Percentiles rank a stretch among this genome's conserved stretches.
phyloP scores from a whole-genome alignment of 768 basidiomycete genomes.

The Tulasnella sp. region DNA sequence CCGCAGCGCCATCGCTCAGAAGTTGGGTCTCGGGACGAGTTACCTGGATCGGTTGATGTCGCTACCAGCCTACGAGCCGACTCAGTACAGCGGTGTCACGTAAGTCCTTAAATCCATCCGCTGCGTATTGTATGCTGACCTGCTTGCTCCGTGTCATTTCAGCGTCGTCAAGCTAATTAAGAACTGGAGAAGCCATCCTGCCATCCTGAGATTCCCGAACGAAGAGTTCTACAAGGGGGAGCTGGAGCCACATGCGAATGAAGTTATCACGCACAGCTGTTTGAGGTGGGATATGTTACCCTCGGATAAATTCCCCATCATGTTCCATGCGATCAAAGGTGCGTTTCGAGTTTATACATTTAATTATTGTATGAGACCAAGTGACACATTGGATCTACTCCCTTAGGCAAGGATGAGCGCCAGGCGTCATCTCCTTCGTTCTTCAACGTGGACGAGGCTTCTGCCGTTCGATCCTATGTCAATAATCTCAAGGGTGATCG shows the following conservation, averaged over 20 bases:
- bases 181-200: conserved; percentile 47
- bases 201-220: conserved; percentile 48
- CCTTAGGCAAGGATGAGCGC: conserved; percentile 5
- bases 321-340: conserved; percentile 28
- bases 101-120: conserved; percentile 12
- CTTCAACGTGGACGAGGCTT: conserved; percentile 17
- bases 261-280: conserved; percentile 23
- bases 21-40: conserved; percentile 27
- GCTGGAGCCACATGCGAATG: conserved; percentile 27
- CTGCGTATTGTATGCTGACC: neutral
- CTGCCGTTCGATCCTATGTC: conserved; percentile 10
- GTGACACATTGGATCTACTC: too few species aligned
- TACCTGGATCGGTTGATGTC: conserved; percentile 31
- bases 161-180: conserved; percentile 49
- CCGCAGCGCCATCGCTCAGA: conserved; percentile 23
- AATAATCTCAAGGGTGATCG: neutral
- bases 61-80: conserved; percentile 24
- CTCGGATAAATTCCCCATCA: conserved; percentile 24
- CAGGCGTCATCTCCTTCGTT: conserved; percentile 13
- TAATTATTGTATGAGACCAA: too few species aligned
- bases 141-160: neutral
- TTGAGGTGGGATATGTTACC: conserved; percentile 25
- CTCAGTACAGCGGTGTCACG: conserved; percentile 25
- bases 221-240: conserved; percentile 31
- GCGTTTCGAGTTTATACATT: neutral